Conservation (phyloP, 805 yeast species). For the Wickerhamiella galacta region DNA sequence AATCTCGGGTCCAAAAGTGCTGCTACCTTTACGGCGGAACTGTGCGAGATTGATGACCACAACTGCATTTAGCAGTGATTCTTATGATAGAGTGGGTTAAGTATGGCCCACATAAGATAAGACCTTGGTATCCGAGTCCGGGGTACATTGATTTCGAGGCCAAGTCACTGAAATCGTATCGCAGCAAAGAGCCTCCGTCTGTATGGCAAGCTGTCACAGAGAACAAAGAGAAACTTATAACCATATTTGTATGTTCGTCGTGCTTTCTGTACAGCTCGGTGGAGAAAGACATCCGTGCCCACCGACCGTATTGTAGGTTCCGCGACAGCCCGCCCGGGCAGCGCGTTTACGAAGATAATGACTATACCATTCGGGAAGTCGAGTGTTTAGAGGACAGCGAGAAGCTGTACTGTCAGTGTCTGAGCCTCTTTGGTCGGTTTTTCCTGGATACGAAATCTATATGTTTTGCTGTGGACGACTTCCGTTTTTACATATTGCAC, state of each 20-base stretch:
- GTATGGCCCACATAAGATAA: conserved; percentile 50
- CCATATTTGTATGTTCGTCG: conserved; percentile 52
- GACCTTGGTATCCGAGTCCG: conserved; percentile 80
- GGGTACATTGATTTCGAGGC: conserved; percentile 43
- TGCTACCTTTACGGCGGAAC: too few species aligned
- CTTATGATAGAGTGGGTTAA: conserved; percentile 49
- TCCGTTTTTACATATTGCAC: conserved; percentile 50
- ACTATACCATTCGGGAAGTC: conserved; percentile 43
- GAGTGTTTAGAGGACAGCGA: conserved; percentile 39
- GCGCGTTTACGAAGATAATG: conserved; percentile 45
- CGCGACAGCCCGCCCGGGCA: conserved; percentile 38
- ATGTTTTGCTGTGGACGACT: conserved; percentile 60
- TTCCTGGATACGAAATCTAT: conserved; percentile 83
- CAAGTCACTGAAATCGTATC: conserved; percentile 13
- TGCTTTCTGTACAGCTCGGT: conserved; percentile 69
- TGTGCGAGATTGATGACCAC: too few species aligned
- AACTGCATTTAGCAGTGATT: too few species aligned
- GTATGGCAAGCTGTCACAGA: conserved; percentile 12
- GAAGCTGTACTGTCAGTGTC: conserved; percentile 56
- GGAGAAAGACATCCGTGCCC: conserved; percentile 31
- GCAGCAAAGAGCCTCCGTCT: conserved; percentile 13
- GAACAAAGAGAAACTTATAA: conserved; percentile 35
- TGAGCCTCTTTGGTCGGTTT: conserved; percentile 72
- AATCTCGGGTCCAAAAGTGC: too few species aligned
- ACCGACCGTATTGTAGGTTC: conserved; percentile 22